A percentile compares a stretch with the other conserved stretches of the same genome.
Conservation (phyloP, 2,329 filamentous ascomycete species). For the Ascochyta koolunga region DNA sequence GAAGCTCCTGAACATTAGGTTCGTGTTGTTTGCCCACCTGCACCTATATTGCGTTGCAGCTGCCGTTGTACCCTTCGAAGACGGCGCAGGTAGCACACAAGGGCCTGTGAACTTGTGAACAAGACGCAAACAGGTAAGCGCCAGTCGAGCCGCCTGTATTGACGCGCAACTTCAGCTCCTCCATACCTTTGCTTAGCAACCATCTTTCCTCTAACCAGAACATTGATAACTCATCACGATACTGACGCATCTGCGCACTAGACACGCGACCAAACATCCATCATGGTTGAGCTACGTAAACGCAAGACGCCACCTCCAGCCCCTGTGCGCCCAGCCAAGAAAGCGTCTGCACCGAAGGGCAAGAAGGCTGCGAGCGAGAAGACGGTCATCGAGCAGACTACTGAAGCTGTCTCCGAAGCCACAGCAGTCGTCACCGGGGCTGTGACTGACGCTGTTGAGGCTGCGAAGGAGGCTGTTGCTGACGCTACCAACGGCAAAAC, state of each 20-base stretch:
- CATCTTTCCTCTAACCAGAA: not conserved
- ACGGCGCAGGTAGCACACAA: conserved; percentile 6
- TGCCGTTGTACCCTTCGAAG: conserved; percentile 1
- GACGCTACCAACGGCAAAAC: conserved; percentile 39
- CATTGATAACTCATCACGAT: conserved; percentile 25
- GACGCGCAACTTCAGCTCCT: conserved; percentile 11
- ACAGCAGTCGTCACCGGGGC: conserved; percentile 38
- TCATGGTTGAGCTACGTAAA: conserved; percentile 67
- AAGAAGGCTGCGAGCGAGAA: conserved; percentile 38
- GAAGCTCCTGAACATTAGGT: conserved; percentile 4
- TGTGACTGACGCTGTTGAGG: conserved; percentile 41
- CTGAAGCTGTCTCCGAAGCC: conserved; percentile 40
- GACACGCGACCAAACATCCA: conserved; percentile 32
- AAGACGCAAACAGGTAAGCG: conserved; percentile 14
- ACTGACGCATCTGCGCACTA: conserved; percentile 27
- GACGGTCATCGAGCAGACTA: conserved; percentile 43
- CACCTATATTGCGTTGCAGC: conserved; percentile 1
- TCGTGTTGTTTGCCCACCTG: conserved; percentile 1
- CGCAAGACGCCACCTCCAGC: conserved; percentile 63
- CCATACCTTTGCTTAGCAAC: conserved; percentile 7
- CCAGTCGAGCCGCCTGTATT: not conserved
- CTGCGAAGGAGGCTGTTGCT: conserved; percentile 41
- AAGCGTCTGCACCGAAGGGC: conserved; percentile 52
- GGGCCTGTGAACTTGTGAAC: conserved; percentile 4
- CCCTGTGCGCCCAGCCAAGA: conserved; percentile 55